Evolutionary conservation across 495 filamentous ascomycete species (phyloP).

Genomic region (Penicillium macrosclerotiorum): DNA sequence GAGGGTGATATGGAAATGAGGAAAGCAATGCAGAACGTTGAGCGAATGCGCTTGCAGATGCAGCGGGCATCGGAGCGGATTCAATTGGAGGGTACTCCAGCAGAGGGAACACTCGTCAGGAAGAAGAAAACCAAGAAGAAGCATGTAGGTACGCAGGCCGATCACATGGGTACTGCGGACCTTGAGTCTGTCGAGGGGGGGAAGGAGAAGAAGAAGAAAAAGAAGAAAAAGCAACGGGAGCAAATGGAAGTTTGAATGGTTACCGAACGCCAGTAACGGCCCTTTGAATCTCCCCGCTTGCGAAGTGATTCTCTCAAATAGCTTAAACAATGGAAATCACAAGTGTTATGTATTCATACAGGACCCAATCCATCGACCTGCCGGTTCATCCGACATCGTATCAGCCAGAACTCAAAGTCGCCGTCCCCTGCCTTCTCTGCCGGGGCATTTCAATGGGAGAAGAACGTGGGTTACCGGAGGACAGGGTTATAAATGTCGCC

Average conservation of each 20-base stretch:
- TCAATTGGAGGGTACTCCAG: constrained; percentile 64
- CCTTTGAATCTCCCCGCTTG: no score
- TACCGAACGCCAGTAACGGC: no score
- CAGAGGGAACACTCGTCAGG: constrained; percentile 71
- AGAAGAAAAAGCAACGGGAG: constrained; percentile 15
- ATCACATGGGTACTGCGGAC: constrained; percentile 1
- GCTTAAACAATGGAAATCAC: constrained; percentile 2
- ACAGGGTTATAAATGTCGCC: no score
- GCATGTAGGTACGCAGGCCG: constrained; percentile 2
- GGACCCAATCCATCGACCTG: no score
- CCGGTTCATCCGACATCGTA: no score
- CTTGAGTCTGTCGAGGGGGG: not conserved
- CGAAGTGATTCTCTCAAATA: no score
- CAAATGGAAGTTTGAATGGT: constrained; percentile 4
- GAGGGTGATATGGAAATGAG: constrained; percentile 80
- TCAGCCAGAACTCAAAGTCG: no score
- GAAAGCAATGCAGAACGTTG: constrained; percentile 80
- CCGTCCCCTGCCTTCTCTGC: no score
- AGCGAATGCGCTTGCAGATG: constrained; percentile 83
- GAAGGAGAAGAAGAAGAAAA: constrained; percentile 19
- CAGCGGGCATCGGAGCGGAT: constrained; percentile 84
- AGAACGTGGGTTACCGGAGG: no score
- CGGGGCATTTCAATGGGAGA: no score
- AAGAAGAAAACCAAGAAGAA: constrained; percentile 68
- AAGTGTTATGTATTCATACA: no score